These are phyloP conservation scores for Aspergillus fijiensis DNA, from an alignment of 2,329 filamentous ascomycete genomes.

Conservation along the genomic window DNA sequence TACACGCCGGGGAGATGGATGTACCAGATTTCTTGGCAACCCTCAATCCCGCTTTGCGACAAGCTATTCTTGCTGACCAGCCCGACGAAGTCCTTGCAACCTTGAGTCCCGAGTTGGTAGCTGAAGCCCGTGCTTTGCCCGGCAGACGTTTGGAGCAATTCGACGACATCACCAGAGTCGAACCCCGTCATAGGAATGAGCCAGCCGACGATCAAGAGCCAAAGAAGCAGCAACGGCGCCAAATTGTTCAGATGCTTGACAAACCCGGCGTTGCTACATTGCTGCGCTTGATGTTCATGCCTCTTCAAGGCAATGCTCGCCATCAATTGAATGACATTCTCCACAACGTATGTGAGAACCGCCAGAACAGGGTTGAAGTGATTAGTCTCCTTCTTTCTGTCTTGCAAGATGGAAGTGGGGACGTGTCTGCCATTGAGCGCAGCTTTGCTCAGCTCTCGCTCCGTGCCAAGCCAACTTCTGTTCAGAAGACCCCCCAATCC, in stretches of 20 bases:
- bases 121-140: constrained; percentile 75
- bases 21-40: constrained; percentile 88
- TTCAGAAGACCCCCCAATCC: constrained; percentile 78
- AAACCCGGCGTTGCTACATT: constrained; percentile 95
- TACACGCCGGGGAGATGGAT: constrained; percentile 79
- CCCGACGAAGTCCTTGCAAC: constrained; percentile 83
- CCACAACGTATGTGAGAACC: constrained; percentile 89
- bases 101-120: constrained; percentile 79
- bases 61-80: constrained; percentile 86
- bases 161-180: constrained; percentile 42
- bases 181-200: constrained; percentile 38
- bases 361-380: constrained; percentile 92
- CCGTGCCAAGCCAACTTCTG: constrained; percentile 76
- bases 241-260: constrained; percentile 94
- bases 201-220: constrained; percentile 46
- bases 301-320: constrained; percentile 82
- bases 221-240: constrained; percentile 70
- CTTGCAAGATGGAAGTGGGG: constrained; percentile 89
- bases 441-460: constrained; percentile 93
- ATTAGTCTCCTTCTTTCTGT: constrained; percentile 90
- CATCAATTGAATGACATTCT: constrained; percentile 83
- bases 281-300: constrained; percentile 96
- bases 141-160: constrained; percentile 58
- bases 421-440: constrained; percentile 89
- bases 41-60: constrained; percentile 77